Base-by-base conservation (phyloP, 139 green algal genomes). In the Coelastrella sp. region DNA sequence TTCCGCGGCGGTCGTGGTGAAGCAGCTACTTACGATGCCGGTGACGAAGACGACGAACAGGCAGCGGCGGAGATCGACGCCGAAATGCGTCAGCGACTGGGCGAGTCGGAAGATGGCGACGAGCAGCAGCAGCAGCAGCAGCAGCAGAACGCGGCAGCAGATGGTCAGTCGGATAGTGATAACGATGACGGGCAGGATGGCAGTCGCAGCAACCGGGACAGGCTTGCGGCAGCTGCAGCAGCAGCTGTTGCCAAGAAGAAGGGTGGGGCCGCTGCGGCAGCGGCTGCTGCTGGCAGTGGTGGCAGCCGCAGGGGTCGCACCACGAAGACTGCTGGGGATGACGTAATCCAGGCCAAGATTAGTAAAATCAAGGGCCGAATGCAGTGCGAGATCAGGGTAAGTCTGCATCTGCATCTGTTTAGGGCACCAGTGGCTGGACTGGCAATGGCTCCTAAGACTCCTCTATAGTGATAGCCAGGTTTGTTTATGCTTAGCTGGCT, bases 41-140 rank as follows among this genome's bases (percentile, higher is more conserved):
- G 90, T 10, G 96, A 98, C 59, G 95, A 97, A 61, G 94, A 99
- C 79, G 97, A 99, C 68, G 88, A 81, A 23, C 88, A 92, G 58
- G 93, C 94, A 3, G 95, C 92, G 1, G 85, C 90, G 19, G 90
- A 89, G 7, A 91, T 95, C 5, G 84, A 93, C 58, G 87, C 73
- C 10, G 78, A 94, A 79, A 81, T 81, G 84, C 90, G 76, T 81
- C 84, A 76, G 60, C 90, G 75, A 32, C 80, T 76, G 7, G 91
- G 89, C 23, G 88, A 91, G 11, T 90, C 76, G 16, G 90, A 93
- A 4, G 92, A 92, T 19, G 90, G 92, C 5, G 91, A 93, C 4
- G 56, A 66, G 32, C 84, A 71, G 68, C 84, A 66, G n/a, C n/a
- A n/a, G 14, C 17, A n/a, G 22, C 6, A 76, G n/a, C 68, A 80